Evolutionary conservation across 805 yeast species (phyloP).

Genomic region (Ogataea populi-albae): DNA sequence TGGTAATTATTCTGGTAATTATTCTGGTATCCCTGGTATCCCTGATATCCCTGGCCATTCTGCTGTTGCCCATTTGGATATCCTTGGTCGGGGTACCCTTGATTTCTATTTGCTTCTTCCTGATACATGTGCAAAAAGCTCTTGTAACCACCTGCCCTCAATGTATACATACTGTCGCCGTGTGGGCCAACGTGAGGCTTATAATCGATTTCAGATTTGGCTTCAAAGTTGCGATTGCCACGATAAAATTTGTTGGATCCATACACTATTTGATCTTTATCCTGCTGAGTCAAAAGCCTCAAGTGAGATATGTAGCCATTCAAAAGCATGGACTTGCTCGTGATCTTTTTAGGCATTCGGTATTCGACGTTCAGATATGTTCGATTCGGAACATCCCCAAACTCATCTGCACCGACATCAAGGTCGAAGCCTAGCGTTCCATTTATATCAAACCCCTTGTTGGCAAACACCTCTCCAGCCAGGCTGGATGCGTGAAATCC

Average conservation of each 20-base stretch:
- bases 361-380: slow-evolving; percentile 48
- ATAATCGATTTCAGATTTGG: slow-evolving; percentile 31
- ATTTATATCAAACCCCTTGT: slow-evolving; percentile 35
- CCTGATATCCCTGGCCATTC: slow-evolving; percentile 12
- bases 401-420: slow-evolving; percentile 26
- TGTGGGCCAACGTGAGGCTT: slow-evolving; percentile 49
- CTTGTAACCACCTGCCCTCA: slow-evolving; percentile 51
- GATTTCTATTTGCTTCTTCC: slow-evolving; percentile 26
- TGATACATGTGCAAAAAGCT: slow-evolving; percentile 38
- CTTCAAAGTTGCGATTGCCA: slow-evolving; percentile 26
- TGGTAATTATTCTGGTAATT: slow-evolving; percentile 10
- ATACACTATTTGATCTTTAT: slow-evolving; percentile 57
- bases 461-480: slow-evolving; percentile 50
- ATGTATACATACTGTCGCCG: slow-evolving; percentile 42
- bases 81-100: slow-evolving; percentile 13
- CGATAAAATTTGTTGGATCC: slow-evolving; percentile 38
- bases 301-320: slow-evolving; percentile 71
- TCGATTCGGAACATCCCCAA: slow-evolving; percentile 41
- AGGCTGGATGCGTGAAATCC: slow-evolving; percentile 51
- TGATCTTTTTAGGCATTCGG: slow-evolving; percentile 55
- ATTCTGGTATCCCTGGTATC: no score
- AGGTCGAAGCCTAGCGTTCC: slow-evolving; percentile 45
- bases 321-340: slow-evolving; percentile 78
- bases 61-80: slow-evolving; percentile 14
- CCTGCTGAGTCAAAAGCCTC: slow-evolving; percentile 63